Evolutionary conservation across 345 rosid species (phyloP), one percentile per base, ranked within the genome.

Genomic region (Ricinus communis): DNA sequence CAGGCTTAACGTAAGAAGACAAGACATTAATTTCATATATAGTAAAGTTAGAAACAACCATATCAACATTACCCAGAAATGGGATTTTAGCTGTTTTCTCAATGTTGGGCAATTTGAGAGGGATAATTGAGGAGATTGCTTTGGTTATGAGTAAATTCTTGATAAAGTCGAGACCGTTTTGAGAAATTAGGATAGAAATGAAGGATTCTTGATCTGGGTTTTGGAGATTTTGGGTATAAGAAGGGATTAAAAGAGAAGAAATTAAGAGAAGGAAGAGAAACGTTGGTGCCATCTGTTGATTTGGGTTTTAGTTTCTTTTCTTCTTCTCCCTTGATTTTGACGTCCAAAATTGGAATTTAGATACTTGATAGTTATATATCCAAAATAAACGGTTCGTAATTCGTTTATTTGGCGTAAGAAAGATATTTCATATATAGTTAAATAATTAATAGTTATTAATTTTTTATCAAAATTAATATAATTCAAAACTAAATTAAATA

Each of bases 131-230:
- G 49, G 91, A 77, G 6, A 87, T 78, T 0, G 96, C 95, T 82
- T 86, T 82, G 77, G 80, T 81, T 50, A 95, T 76, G 61, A 95
- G 91, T 30, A 90, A 78, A 62, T 91, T 77, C 81, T 90, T 94
- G 71, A 90, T 59, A 85, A 95, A 95, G 75, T 90, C 92, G 69
- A 95, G 90, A 21, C 97, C 99, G 65, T 76, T 80, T 77, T 94
- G 90, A 62, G 93, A 85, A 52, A 95, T 72, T 33, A 85, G 74
- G 64, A 93, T 66, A 56, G 98, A 88, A 64, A 92, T 93, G 88
- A 89, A 93, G 56, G 94, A 83, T 12, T 75, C 77, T 57, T 65
- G 40, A 25, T 69, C 81, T 10, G 77, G 4, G 27, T 80, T 46
- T 54, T 41, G 87, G 46, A 49, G 68, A n/a, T 30, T 72, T 16